These are phyloP conservation scores for Russula emetica DNA, from an alignment of 768 basidiomycete species.

Conservation along the genomic window DNA sequence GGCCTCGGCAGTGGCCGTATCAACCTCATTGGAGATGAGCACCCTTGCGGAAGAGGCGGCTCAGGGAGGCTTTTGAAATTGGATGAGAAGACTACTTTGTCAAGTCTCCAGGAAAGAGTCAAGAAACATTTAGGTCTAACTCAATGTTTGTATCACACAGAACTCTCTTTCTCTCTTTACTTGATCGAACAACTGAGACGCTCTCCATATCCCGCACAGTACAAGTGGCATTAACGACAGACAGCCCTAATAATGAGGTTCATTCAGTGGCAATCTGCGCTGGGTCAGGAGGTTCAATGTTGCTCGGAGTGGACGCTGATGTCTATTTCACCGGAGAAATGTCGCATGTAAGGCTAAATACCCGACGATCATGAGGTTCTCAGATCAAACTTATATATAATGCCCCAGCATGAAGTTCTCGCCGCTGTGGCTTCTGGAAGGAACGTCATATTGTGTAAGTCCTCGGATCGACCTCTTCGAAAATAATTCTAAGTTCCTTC, in stretches of 20 bases:
- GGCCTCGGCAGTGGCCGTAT: slow-evolving; percentile 30
- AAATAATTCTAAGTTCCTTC: slow-evolving; percentile 10
- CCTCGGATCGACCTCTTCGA: background rate
- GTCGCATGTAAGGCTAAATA: slow-evolving; percentile 55
- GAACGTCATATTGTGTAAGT: slow-evolving; percentile 81
- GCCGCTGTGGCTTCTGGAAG: slow-evolving; percentile 71
- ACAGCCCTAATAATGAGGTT: slow-evolving; percentile 31
- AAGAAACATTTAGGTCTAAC: slow-evolving; percentile 30
- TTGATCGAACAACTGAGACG: slow-evolving; percentile 2
- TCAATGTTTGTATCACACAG: slow-evolving; percentile 41
- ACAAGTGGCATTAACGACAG: slow-evolving; percentile 52
- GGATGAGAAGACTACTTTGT: slow-evolving; percentile 23
- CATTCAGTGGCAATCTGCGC: slow-evolving; percentile 84
- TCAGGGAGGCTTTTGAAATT: slow-evolving; percentile 17
- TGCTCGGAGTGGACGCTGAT: slow-evolving; percentile 70
- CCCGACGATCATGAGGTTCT: slow-evolving; percentile 14
- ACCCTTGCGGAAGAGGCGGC: slow-evolving; percentile 36
- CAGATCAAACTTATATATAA: slow-evolving; percentile 18
- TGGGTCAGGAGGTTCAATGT: slow-evolving; percentile 78
- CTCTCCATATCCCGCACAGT: slow-evolving; percentile 40
- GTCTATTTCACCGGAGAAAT: slow-evolving; percentile 93
- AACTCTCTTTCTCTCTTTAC: slow-evolving; percentile 3
- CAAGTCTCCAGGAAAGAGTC: slow-evolving; percentile 41
- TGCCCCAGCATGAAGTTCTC: slow-evolving; percentile 74
- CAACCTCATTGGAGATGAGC: slow-evolving; percentile 41